phyloP scores from a whole-genome alignment of 2,329 filamentous ascomycete genomes.

The Scytalidium lignicola region DNA sequence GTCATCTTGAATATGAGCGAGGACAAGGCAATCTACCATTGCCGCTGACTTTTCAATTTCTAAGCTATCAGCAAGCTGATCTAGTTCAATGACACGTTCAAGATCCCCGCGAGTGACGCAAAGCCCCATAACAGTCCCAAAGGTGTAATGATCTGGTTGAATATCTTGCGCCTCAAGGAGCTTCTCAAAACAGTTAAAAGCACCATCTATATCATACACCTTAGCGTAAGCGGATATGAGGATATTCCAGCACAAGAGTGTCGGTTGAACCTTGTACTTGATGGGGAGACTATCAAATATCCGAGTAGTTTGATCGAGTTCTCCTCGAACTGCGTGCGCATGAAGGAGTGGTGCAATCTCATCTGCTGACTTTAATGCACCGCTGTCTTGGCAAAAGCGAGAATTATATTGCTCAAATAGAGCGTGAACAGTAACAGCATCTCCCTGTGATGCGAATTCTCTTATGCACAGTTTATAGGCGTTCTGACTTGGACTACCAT shows the following conservation, averaged over 20 bases:
- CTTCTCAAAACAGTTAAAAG: slow-evolving; percentile 57
- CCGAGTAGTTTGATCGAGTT: slow-evolving; percentile 52
- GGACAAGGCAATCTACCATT: slow-evolving; percentile 61
- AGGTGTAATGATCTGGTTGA: slow-evolving; percentile 58
- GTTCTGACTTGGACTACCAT: slow-evolving; percentile 20
- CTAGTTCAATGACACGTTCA: slow-evolving; percentile 60
- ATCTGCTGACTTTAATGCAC: slow-evolving; percentile 9
- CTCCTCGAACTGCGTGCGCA: slow-evolving; percentile 64
- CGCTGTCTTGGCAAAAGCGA: slow-evolving; percentile 7
- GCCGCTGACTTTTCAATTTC: slow-evolving; percentile 45
- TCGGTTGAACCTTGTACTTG: slow-evolving; percentile 52
- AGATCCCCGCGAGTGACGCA: slow-evolving; percentile 69
- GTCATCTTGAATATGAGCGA: slow-evolving; percentile 59
- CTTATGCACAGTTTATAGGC: slow-evolving; percentile 30
- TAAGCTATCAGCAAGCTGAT: slow-evolving; percentile 54
- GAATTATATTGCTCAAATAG: slow-evolving; percentile 36
- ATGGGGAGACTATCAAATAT: slow-evolving; percentile 58
- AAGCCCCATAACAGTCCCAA: slow-evolving; percentile 69
- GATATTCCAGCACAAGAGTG: slow-evolving; percentile 66
- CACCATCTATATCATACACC: slow-evolving; percentile 61
- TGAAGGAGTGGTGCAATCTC: slow-evolving; percentile 57
- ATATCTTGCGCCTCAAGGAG: slow-evolving; percentile 43
- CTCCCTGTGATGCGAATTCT: slow-evolving; percentile 40
- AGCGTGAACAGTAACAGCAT: slow-evolving; percentile 36
- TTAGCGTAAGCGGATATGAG: slow-evolving; percentile 67